These are phyloP conservation scores for Kockiozyma suomiensis DNA, from an alignment of 805 yeast species.

Conservation along the genomic window DNA sequence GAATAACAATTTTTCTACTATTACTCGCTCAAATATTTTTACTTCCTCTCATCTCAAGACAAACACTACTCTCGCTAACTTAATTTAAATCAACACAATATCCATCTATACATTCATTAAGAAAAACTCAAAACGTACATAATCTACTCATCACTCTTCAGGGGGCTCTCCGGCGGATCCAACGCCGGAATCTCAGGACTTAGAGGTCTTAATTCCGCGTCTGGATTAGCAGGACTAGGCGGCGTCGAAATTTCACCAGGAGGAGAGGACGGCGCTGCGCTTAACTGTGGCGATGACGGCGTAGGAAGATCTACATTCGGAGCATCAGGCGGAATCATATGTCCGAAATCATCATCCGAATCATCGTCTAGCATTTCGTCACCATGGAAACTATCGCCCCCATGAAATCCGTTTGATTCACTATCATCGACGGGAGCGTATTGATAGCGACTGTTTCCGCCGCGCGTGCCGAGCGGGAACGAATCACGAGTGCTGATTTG, in stretches of 20 bases:
- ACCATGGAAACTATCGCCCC: constrained; percentile 35
- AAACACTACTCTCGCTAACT: too few species aligned
- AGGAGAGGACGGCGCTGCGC: constrained; percentile 18
- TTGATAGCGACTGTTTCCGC: constrained; percentile 21
- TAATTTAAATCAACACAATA: too few species aligned
- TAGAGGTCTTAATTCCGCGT: constrained; percentile 11
- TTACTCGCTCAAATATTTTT: too few species aligned
- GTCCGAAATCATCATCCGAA: constrained; percentile 25
- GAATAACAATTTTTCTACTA: too few species aligned
- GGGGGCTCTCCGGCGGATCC: constrained; percentile 19
- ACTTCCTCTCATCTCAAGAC: too few species aligned
- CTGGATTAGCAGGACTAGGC: constrained; percentile 15
- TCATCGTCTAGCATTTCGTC: constrained; percentile 17
- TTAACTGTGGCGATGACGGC: constrained; percentile 11
- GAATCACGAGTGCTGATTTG: constrained; percentile 3
- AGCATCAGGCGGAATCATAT: constrained; percentile 20
- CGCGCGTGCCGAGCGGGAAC: constrained; percentile 8
- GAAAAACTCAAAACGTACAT: too few species aligned
- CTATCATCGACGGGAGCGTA: constrained; percentile 36
- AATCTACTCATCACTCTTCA: too few species aligned
- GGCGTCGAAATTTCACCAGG: constrained; percentile 6
- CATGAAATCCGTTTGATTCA: constrained; percentile 34
- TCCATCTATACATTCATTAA: too few species aligned
- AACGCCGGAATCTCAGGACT: constrained; percentile 17
- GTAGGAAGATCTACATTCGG: constrained; percentile 5